Base-by-base conservation (phyloP, 306 rosid genomes). In the Trifolium subterraneum region DNA sequence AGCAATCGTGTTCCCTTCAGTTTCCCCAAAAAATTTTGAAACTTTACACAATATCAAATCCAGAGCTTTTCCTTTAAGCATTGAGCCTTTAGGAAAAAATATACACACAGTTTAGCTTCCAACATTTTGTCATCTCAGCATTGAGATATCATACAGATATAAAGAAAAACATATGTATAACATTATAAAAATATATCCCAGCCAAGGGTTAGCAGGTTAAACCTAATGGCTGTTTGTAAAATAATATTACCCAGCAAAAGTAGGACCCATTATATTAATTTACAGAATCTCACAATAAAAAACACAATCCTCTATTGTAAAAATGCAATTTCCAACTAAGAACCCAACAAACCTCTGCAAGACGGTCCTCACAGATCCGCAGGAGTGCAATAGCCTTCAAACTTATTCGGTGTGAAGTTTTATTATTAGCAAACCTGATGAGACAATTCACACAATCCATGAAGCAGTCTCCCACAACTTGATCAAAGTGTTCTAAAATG, bases 381-480 rank as follows among this genome's bases (percentile, higher is more conserved):
- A 95, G 86, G 72, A 95, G 98, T 52, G 99, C 99, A 76, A 95
- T 95, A 81, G 99, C 97, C 90, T 95, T 95, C 96, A 95, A 89
- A 80, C 99, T 95, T 80, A 95, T 95, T 39, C 98, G 96, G 81
- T 84, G 98, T 15, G 94, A 90, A 82, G 80, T 85, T 89, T 91
- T 95, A 71, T 92, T 95, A 76, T 95, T 95, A 51, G 99, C 98
- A 77, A 92, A 95, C 72, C 99, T 81, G 58, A 95, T 95, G 74
- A 95, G 97, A 83, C 99, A 95, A 89, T 95, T 95, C 86, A 95
- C 99, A 63, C 98, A 95, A 82, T 95, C 98, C 98, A 95, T 86
- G 80, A 95, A 95, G 87, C 99, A 92, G 85, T 95, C 99, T 61
- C 99, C 99, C 80, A 86, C 97, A 38, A 95, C 96, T 93, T 92